phyloP scores from a whole-genome alignment of 495 filamentous ascomycete species.

The Geopyxis carbonaria region DNA sequence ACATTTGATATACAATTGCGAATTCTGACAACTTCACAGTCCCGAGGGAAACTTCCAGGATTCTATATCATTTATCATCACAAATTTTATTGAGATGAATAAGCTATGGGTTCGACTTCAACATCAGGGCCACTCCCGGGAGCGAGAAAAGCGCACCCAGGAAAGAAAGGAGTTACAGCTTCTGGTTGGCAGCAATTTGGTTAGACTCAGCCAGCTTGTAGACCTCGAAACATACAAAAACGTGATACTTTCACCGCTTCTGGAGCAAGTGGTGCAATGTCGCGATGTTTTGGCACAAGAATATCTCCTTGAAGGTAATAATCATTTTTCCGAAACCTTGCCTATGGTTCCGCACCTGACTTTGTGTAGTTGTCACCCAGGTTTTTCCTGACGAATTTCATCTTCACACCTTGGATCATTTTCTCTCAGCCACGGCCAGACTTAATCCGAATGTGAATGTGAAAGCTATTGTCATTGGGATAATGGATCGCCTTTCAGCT shows the following conservation, averaged over 20 bases:
- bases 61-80: slow-evolving; percentile 90
- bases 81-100: slow-evolving; percentile 99
- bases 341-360: slow-evolving; percentile 21
- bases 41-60: slow-evolving; percentile 93
- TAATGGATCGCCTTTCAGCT: slow-evolving; percentile 89
- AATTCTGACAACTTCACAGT: slow-evolving; percentile 10
- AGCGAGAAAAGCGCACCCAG: slow-evolving; percentile 80
- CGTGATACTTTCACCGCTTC: slow-evolving; percentile 68
- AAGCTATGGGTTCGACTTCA: slow-evolving; percentile 97
- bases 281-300: slow-evolving; percentile 93
- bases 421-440: slow-evolving; percentile 76
- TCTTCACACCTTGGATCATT: slow-evolving; percentile 84
- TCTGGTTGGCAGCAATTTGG: slow-evolving; percentile 88
- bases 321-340: slow-evolving; percentile 7
- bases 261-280: slow-evolving; percentile 96
- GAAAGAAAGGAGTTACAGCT: slow-evolving; percentile 90
- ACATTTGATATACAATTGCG: slow-evolving; percentile 9
- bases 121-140: slow-evolving; percentile 91
- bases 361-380: slow-evolving; percentile 68
- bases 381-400: slow-evolving; percentile 98
- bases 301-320: slow-evolving; percentile 71
- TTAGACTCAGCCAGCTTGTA: slow-evolving; percentile 85
- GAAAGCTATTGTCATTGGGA: slow-evolving; percentile 91
- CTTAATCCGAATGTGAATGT: slow-evolving; percentile 92
- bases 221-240: slow-evolving; percentile 86